These are phyloP conservation scores for Fusarium secorum DNA, from an alignment of 2,329 filamentous ascomycete species.

Conservation along the genomic window DNA sequence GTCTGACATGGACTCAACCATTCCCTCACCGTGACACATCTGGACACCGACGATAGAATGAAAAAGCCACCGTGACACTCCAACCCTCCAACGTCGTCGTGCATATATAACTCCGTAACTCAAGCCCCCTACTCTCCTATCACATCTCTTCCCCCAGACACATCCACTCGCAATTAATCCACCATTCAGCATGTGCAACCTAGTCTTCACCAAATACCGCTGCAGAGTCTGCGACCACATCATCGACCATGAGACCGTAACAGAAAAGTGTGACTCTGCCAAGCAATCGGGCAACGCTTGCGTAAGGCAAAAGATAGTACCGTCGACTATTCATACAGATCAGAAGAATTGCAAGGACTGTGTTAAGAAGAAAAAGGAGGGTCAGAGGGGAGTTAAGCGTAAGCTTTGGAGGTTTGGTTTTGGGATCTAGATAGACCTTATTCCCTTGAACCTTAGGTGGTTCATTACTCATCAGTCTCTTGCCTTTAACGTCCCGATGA, in stretches of 20 bases:
- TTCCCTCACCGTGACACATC: neutral
- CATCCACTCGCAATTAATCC: neutral
- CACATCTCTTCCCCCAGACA: neutral
- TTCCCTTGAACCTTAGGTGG: rapidly evolving
- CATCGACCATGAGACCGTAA: neutral
- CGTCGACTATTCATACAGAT: neutral
- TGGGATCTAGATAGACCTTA: no score
- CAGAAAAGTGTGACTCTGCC: neutral
- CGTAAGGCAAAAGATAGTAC: neutral
- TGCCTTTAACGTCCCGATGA: rapidly evolving
- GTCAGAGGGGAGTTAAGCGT: neutral
- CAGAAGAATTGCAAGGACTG: neutral
- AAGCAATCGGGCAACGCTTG: neutral
- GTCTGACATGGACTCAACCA: neutral
- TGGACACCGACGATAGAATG: neutral
- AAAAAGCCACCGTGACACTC: neutral
- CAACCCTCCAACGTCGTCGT: neutral
- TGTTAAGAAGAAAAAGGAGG: neutral
- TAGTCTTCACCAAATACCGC: neutral
- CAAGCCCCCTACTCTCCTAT: neutral
- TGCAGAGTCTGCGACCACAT: neutral
- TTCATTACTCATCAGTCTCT: rapidly evolving
- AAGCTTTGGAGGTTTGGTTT: neutral
- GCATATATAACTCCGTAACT: neutral
- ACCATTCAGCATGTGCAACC: neutral